phyloP scores from a whole-genome alignment of 352 stramenopile genomes.

The Globisporangium orthogonon region DNA sequence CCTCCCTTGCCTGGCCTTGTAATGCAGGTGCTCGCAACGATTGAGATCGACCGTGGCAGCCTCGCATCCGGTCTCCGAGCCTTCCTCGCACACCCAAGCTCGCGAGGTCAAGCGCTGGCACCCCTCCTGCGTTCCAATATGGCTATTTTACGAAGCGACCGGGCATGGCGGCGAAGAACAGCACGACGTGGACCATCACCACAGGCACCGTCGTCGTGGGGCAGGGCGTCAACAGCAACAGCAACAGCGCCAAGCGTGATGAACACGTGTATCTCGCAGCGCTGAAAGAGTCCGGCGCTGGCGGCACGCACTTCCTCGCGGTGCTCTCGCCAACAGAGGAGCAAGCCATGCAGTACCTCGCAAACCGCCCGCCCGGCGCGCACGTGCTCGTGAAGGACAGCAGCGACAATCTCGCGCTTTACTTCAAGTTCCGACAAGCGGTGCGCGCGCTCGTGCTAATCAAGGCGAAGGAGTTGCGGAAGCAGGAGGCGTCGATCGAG shows the following conservation, averaged over 20 bases:
- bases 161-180: constrained; percentile 1
- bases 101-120: too few relatives aligned
- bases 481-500: constrained; percentile 28
- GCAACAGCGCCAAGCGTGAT: background rate
- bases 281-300: background rate
- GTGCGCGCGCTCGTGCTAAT: constrained; percentile 36
- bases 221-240: background rate
- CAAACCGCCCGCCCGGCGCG: constrained; percentile 34
- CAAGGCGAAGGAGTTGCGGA: constrained; percentile 41
- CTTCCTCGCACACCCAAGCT: too few relatives aligned
- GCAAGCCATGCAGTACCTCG: constrained; percentile 29
- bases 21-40: too few relatives aligned
- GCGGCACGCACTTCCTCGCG: constrained; percentile 30
- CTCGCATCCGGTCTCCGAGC: too few relatives aligned
- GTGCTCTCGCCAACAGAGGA: constrained; percentile 36
- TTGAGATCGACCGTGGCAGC: too few relatives aligned
- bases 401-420: constrained; percentile 34
- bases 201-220: constrained; percentile 8
- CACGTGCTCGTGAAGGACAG: constrained; percentile 41
- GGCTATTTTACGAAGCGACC: too few relatives aligned
- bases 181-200: background rate
- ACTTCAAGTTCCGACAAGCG: constrained; percentile 47
- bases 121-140: too few relatives aligned
- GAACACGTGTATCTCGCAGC: background rate
- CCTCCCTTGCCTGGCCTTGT: background rate